Evolutionary conservation across 140 eudicot genomes (phyloP).

Genomic region (Anethum foeniculum): DNA sequence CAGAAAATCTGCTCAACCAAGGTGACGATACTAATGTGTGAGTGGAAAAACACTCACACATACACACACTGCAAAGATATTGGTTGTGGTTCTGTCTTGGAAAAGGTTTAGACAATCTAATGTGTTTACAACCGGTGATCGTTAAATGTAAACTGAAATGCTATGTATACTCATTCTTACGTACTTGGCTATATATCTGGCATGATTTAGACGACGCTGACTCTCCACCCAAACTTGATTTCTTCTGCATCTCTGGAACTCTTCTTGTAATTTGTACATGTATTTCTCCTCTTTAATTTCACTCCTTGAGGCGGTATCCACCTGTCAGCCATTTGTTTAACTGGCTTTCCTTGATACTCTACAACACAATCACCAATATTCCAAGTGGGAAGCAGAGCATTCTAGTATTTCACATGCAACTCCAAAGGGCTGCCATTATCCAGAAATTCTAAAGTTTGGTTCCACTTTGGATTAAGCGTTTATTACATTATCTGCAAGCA

Average conservation of each 20-base stretch:
- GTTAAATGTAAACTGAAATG: background rate
- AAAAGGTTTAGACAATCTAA: background rate
- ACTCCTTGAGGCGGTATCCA: slow-evolving; percentile 98
- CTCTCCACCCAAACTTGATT: slow-evolving; percentile 41
- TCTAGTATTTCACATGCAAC: slow-evolving; percentile 80
- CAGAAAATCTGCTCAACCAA: slow-evolving; percentile 38
- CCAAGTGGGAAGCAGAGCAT: slow-evolving; percentile 67
- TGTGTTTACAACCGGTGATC: background rate
- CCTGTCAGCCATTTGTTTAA: slow-evolving; percentile 69
- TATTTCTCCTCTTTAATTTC: slow-evolving; percentile 81
- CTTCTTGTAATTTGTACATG: slow-evolving; percentile 79
- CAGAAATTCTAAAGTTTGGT: slow-evolving; percentile 87
- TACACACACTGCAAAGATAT: background rate
- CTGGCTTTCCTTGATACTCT: slow-evolving; percentile 79
- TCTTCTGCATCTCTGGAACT: slow-evolving; percentile 56
- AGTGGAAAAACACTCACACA: background rate
- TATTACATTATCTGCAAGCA: slow-evolving; percentile 53
- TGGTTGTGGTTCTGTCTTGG: background rate
- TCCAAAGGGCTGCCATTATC: slow-evolving; percentile 75
- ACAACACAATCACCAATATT: slow-evolving; percentile 86
- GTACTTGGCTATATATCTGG: slow-evolving; percentile 61
- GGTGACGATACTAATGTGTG: slow-evolving; percentile 33
- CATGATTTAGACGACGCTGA: slow-evolving; percentile 50
- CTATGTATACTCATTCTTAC: slow-evolving; percentile 17
- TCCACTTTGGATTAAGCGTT: slow-evolving; percentile 84